A percentile compares a stretch with the other conserved stretches of the same genome.
These are phyloP conservation scores for Plantago ovata DNA, from an alignment of 257 asterid species.

Conservation along the genomic window DNA sequence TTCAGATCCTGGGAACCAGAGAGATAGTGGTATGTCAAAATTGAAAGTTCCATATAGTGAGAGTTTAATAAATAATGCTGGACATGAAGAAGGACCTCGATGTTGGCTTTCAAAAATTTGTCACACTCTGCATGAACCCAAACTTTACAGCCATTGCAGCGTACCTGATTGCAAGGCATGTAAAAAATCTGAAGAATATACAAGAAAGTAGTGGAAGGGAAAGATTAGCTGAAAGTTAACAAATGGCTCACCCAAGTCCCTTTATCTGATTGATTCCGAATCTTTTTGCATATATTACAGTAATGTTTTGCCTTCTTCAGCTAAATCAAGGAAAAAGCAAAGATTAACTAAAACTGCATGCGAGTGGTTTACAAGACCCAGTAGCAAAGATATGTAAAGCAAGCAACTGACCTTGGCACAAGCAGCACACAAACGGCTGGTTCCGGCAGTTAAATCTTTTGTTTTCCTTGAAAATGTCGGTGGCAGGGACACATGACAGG, in stretches of 20 bases:
- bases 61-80: conserved; percentile 1
- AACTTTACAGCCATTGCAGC: conserved; percentile 94
- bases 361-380: conserved; percentile 20
- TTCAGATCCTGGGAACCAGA: conserved; percentile 53
- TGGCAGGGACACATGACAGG: conserved; percentile 62
- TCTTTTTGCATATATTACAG: conserved; percentile 96
- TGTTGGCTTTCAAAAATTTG: conserved; percentile 50
- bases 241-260: conserved; percentile 83
- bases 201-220: conserved; percentile 3
- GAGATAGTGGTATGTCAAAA: conserved; percentile 21
- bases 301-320: conserved; percentile 78
- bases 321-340: conserved; percentile 44
- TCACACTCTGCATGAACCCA: conserved; percentile 98
- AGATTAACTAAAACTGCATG: conserved; percentile 17
- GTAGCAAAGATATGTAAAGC: conserved; percentile 17
- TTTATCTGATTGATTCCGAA: conserved; percentile 67
- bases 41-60: conserved; percentile 10
- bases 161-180: conserved; percentile 43
- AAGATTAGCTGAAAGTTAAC: conserved; percentile 5
- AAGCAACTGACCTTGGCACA: conserved; percentile 81
- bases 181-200: conserved; percentile 12
- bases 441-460: conserved; percentile 41
- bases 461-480: conserved; percentile 50
- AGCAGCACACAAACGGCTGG: conserved; percentile 74
- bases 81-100: conserved; percentile 46